Evolutionary conservation across 495 filamentous ascomycete species (phyloP), one percentile per base, ranked within the genome.

Genomic region (Penicillium cataractarum): DNA sequence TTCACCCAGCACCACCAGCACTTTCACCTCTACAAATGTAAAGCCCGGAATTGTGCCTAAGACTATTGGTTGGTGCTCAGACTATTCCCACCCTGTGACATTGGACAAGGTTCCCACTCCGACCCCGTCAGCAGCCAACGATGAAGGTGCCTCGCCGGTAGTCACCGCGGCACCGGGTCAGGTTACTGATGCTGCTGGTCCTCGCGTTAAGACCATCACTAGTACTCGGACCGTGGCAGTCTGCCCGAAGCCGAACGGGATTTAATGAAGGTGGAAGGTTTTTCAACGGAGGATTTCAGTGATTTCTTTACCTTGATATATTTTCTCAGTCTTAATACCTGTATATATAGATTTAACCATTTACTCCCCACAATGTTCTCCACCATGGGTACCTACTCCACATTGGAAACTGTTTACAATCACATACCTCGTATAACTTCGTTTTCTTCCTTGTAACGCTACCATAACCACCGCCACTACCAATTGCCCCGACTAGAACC

Each of bases 21-120:
- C 60, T 27, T 22, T 56, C 22, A 49, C 49, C 24, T 63, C 68
- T 27, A 37, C 15, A 44, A 57, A 52, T 59, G 58, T 62, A 15
- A 68, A 68, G 58, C 68, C 68, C 32, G 68, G 68, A 64, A 61
- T 62, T 35, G 68, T 71, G 46, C 68, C 68, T 63, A 65, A 65
- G 60, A 71, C 68, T 57, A 68, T 71, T 57, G 68, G 68, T 61
- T 71, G 68, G 68, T 62, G 51, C 15, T 67, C 68, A 62, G 68
- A 71, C 63, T 71, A 71, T 37, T 63, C 61, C 65, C 65, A 71
- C 63, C 68, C 68, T 55, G 65, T 71, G 49, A 71, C 68, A 50
- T 40, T 71, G 57, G 57, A 64, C 26, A 51, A 59, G 13, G 44
- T 64, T 26, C 65, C 68, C 5, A 61, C 62, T 12, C 62, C 65